Percentiles rank a stretch among this genome's conserved stretches.
These are phyloP conservation scores for Aspergillus latus DNA, from an alignment of 2,329 filamentous ascomycete genomes.

Conservation along the genomic window DNA sequence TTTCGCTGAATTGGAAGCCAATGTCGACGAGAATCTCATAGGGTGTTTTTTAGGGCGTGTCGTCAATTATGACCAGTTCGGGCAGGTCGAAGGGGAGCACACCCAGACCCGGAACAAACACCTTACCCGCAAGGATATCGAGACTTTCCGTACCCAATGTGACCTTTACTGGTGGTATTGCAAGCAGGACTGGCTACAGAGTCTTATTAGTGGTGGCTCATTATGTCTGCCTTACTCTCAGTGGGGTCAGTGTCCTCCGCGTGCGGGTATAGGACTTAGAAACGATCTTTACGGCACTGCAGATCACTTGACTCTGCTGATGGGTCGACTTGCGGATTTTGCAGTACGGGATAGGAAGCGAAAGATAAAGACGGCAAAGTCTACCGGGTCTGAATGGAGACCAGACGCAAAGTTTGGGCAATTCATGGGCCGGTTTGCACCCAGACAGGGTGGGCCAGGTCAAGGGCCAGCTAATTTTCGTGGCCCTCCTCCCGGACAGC, in stretches of 20 bases:
- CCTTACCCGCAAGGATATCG: slow-evolving; percentile 62
- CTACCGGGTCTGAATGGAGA: slow-evolving; percentile 58
- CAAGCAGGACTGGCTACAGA: slow-evolving; percentile 92
- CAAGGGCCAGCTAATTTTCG: slow-evolving; percentile 8
- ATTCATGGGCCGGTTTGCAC: slow-evolving; percentile 35
- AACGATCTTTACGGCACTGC: slow-evolving; percentile 84
- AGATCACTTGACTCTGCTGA: slow-evolving; percentile 79
- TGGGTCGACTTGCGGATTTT: slow-evolving; percentile 78
- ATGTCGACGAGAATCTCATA: slow-evolving; percentile 58
- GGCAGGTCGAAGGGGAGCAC: slow-evolving; percentile 45
- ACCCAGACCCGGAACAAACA: slow-evolving; percentile 29
- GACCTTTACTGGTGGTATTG: slow-evolving; percentile 96
- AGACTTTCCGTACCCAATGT: slow-evolving; percentile 74
- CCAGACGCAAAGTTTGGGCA: slow-evolving; percentile 52
- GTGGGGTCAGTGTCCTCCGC: slow-evolving; percentile 85
- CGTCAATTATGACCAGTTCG: slow-evolving; percentile 60
- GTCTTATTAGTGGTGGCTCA: slow-evolving; percentile 79
- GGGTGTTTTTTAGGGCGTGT: slow-evolving; percentile 58
- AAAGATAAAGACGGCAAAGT: slow-evolving; percentile 68
- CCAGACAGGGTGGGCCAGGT: not conserved
- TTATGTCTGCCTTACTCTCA: slow-evolving; percentile 76
- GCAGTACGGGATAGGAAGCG: slow-evolving; percentile 72
- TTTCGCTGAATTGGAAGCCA: slow-evolving; percentile 45
- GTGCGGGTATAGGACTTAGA: slow-evolving; percentile 74
- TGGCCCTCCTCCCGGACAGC: slow-evolving; percentile 13